phyloP scores from a whole-genome alignment of 768 basidiomycete species.

The Pleurotus salmoneostramineus region DNA sequence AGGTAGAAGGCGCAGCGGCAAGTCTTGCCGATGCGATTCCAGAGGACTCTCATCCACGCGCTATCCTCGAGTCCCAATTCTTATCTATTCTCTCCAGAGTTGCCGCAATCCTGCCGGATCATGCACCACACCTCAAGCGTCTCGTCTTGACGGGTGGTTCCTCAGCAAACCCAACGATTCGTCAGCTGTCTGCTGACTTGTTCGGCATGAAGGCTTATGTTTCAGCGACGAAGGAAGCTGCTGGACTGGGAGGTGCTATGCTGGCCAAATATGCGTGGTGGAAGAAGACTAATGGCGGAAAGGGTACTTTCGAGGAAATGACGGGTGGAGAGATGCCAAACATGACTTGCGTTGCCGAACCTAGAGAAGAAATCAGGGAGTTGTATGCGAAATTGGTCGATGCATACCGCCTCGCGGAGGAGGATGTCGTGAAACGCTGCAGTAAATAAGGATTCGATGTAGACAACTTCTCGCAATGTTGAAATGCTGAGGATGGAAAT shows the following conservation, averaged over 20 bases:
- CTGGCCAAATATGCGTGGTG: constrained; percentile 74
- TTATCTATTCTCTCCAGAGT: constrained; percentile 76
- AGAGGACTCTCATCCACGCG: constrained; percentile 54
- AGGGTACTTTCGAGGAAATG: constrained; percentile 61
- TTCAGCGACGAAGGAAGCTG: constrained; percentile 64
- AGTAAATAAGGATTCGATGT: no score
- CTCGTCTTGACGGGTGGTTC: constrained; percentile 80
- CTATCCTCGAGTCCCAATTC: constrained; percentile 83
- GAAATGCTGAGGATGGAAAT: no score
- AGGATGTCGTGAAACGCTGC: constrained; percentile 31
- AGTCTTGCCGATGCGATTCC: constrained; percentile 35
- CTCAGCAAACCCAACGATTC: constrained; percentile 67
- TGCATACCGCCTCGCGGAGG: constrained; percentile 55
- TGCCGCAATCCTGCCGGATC: constrained; percentile 57
- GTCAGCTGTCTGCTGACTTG: constrained; percentile 75
- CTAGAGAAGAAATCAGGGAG: constrained; percentile 35
- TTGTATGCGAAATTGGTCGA: constrained; percentile 54
- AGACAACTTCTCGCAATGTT: no score
- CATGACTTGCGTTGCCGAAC: constrained; percentile 60
- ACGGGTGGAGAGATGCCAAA: constrained; percentile 43
- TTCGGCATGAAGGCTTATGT: constrained; percentile 74
- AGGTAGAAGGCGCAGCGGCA: constrained; percentile 19
- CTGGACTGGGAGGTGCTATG: constrained; percentile 67
- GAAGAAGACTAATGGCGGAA: constrained; percentile 36
- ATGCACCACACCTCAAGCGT: constrained; percentile 52